Evolutionary conservation across 306 rosid species (phyloP).

Genomic region (Dryas drummondii): DNA sequence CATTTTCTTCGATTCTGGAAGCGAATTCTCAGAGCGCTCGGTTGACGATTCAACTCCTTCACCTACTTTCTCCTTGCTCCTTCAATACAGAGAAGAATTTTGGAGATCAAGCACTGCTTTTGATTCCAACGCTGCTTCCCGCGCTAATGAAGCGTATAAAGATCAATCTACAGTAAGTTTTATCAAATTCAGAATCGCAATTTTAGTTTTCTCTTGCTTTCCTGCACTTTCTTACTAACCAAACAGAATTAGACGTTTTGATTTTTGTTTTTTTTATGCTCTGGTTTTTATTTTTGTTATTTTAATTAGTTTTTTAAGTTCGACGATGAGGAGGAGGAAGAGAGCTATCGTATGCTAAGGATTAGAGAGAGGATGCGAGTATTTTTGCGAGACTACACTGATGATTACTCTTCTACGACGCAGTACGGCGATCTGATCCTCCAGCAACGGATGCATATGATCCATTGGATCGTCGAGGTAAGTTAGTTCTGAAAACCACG

Average conservation of each 20-base stretch:
- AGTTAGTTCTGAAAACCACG: conserved; percentile 12
- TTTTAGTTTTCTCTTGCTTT: conserved; percentile 5
- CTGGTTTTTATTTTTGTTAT: neutral
- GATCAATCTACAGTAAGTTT: conserved; percentile 44
- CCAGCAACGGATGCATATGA: conserved; percentile 63
- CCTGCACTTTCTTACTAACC: conserved; percentile 6
- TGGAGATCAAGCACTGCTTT: conserved; percentile 28
- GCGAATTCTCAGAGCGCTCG: conserved; percentile 76
- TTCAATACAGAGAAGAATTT: conserved; percentile 60
- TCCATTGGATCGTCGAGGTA: conserved; percentile 84
- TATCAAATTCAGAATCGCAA: neutral
- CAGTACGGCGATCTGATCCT: conserved; percentile 57
- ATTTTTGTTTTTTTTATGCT: neutral
- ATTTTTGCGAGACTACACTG: conserved; percentile 47
- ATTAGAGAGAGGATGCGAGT: conserved; percentile 57
- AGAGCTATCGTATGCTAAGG: conserved; percentile 65
- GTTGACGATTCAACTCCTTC: conserved; percentile 61
- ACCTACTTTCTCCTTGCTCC: conserved; percentile 50
- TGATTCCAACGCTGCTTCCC: conserved; percentile 17
- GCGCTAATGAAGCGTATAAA: conserved; percentile 37
- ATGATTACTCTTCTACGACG: conserved; percentile 47
- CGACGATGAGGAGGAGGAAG: conserved; percentile 67
- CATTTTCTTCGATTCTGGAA: conserved; percentile 64
- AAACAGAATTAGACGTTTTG: conserved; percentile 4
- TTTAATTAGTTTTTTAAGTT: conserved; percentile 48